Evolutionary conservation across 352 stramenopile species (phyloP).

Genomic region (Pythium plurisporium): DNA sequence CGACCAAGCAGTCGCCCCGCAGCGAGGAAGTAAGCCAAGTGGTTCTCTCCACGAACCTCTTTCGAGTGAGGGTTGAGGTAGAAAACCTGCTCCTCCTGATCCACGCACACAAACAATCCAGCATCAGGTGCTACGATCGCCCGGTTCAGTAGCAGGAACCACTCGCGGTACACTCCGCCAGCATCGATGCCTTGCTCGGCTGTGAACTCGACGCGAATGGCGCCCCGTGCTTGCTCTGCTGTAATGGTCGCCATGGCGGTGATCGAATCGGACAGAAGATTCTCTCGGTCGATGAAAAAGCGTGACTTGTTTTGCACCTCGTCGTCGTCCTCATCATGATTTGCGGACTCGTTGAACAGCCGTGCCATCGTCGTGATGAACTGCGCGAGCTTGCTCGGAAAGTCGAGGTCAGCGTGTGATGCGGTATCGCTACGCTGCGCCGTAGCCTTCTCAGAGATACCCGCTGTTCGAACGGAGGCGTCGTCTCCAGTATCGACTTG

Average conservation of each 20-base stretch:
- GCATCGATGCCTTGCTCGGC: too few species aligned
- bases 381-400: conserved; percentile 14
- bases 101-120: conserved; percentile 41
- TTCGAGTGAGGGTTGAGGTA: conserved; percentile 34
- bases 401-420: neutral
- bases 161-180: conserved; percentile 77
- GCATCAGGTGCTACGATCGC: conserved; percentile 28
- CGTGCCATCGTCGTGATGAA: conserved; percentile 10
- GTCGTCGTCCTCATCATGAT: too few species aligned
- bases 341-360: conserved; percentile 7
- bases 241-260: too few species aligned
- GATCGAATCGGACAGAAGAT: conserved; percentile 11
- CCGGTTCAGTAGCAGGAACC: conserved; percentile 63
- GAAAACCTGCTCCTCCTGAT: conserved; percentile 43
- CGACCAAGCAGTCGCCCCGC: conserved; percentile 52
- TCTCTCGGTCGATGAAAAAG: neutral
- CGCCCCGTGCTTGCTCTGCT: too few species aligned
- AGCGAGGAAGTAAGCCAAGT: conserved; percentile 61
- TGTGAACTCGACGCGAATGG: conserved; percentile 61
- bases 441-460: neutral
- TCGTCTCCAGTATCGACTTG: neutral
- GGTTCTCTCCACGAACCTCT: conserved; percentile 50
- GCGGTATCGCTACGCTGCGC: neutral
- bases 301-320: neutral
- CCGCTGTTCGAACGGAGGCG: neutral